These are phyloP conservation scores for Pinus tabuliformis DNA, from an alignment of 75 land plant species.

Conservation along the genomic window DNA sequence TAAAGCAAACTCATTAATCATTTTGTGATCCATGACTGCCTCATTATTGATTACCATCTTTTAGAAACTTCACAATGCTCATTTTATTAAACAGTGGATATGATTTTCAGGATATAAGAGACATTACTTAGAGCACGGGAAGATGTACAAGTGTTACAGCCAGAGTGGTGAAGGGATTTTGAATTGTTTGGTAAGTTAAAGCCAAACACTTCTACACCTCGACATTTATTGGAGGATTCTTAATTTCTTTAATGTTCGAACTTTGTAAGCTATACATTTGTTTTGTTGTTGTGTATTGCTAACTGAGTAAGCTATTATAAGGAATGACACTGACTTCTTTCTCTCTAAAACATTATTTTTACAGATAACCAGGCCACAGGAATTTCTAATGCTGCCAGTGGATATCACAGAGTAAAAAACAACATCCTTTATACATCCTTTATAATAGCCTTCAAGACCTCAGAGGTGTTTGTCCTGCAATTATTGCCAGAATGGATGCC, in stretches of 20 bases:
- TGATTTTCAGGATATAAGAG: too few relatives aligned
- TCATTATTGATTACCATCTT: too few relatives aligned
- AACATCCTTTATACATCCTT: constrained; percentile 46
- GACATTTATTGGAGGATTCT: too few relatives aligned
- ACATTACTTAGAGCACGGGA: too few relatives aligned
- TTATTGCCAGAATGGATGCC: neutral
- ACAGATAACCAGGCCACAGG: constrained; percentile 34
- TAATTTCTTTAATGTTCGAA: neutral
- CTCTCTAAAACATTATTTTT: neutral
- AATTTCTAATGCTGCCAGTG: constrained; percentile 49
- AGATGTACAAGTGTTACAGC: too few relatives aligned
- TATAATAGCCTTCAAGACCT: constrained; percentile 73
- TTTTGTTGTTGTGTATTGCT: neutral
- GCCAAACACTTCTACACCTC: neutral
- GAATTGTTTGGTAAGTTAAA: neutral
- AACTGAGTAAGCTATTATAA: too few relatives aligned
- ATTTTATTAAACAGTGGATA: too few relatives aligned
- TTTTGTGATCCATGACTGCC: too few relatives aligned
- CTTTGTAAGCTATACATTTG: neutral
- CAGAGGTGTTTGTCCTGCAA: constrained; percentile 40
- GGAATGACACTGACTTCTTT: neutral
- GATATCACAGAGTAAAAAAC: constrained; percentile 62
- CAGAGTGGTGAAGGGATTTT: too few relatives aligned
- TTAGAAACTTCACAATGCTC: too few relatives aligned
- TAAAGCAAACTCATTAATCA: too few relatives aligned